Base-by-base conservation (phyloP, 2,329 filamentous ascomycete genomes). In the Fusarium luffae region DNA sequence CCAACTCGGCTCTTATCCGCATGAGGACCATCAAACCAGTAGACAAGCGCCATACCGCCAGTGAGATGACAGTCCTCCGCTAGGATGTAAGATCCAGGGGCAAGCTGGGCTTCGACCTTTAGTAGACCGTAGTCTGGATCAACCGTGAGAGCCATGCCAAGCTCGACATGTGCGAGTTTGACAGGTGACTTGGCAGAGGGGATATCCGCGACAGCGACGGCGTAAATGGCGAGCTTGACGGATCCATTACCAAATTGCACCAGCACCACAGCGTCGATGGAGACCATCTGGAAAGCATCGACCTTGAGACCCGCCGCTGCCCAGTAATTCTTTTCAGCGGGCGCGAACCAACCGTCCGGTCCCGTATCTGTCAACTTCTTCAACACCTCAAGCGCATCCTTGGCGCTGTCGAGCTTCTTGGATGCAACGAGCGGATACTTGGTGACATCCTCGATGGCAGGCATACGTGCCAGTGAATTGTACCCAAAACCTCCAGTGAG, bases 51-150 rank as follows among this genome's bases (percentile, higher is more conserved):
- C 51, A 82, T 77, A 0, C 80, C 80, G 7, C 81, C 82, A 0
- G 66, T 75, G 0, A 82, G 69, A 71, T 80, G 79, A 57, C 80
- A 82, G 16, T 59, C 46, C 0, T 75, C 76, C 28, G 74, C 63
- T 4, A 80, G 60, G 7, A 83, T 62, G 56, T 61, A 82, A 0
- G 79, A 82, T 1, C 41, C 50, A 0, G 80, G 81, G 1, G 78
- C 63, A 2, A 83, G 73, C 54, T 79, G 68, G 1, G 66, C 80
- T 25, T 82, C 76, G 7, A 79, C 25, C 46, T 72, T 75, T 21
- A 81, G 54, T 4, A 52, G 48, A 4, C 77, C 79, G 7, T 59
- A 52, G 9, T 32, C 55, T 6, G 79, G 55, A 57, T 82, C 76
- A 4, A 82, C 7, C 1, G 63, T 66, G 2, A 70, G 70, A 2